Base-by-base conservation (phyloP, 176 grass and related monocot genomes). In the Melocanna baccifera region DNA sequence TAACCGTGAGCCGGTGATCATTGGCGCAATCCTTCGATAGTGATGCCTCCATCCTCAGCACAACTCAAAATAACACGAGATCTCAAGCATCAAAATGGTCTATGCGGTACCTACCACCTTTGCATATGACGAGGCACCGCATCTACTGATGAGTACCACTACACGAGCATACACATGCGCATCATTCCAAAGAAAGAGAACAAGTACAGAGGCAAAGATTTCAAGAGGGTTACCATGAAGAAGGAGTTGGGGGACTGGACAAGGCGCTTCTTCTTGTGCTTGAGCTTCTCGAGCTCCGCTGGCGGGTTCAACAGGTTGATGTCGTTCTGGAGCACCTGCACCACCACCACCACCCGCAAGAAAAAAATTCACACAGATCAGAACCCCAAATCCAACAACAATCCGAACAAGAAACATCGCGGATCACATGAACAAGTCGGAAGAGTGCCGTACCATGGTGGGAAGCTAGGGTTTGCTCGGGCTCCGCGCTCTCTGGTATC, bases 221-320 rank as follows among this genome's bases (percentile, higher is more conserved):
- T 11, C 2, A 26, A 6, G 11, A 45, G 46, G 41, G 4, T 55
- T 89, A 95, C 93, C 93, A 95, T 95, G 75, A 92, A 95, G 72
- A 95, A 95, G 2, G 90, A 95, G 67, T 95, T 95, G 1, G 93
- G 90, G 41, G 93, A 95, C 82, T 95, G 93, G 32, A 95, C 93
- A 76, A 92, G 93, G 59, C 93, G 90, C 90, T 95, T 95, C 88
- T 92, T 92, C 90, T 95, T 95, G 90, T 95, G 93, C 88, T 92
- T 92, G 75, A 71, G 87, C 88, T 95, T 95, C 88, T 95, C 93
- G 6, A 95, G 88, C 73, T 95, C 90, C 18, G 88, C 86, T 46
- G 93, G 93, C 15, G 93, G 93, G 70, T 95, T 95, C 16, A 95
- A 86, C 37, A 95, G 88, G 69, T 95, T 90, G 73, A 95, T 95